Evolutionary conservation across 139 green algal species (phyloP), one percentile per base, ranked within the genome.

Genomic region (Marvania coccoides): DNA sequence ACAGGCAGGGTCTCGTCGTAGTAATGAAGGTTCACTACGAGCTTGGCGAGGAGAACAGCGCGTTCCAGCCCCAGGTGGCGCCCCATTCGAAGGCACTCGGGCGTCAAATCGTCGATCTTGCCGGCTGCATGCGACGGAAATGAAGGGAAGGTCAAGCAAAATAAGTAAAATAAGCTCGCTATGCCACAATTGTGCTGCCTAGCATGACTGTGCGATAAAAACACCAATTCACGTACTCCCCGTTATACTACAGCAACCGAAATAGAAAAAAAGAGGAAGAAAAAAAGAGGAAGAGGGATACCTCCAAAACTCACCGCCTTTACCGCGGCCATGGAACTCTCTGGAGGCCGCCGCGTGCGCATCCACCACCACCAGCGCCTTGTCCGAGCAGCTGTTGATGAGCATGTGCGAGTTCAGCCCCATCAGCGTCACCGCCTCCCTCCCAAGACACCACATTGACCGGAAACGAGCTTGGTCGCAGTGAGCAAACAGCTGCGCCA

Each of bases 1-100:
- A 14, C 58, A 5, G 35, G 24, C 8, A 26, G 47, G 30, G 12
- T 45, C 15, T 45, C 33, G 12, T 59, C 28, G 28, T 51, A 6
- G 31, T 57, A 69, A 14, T 80, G 61, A 28, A 80, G 72, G 67
- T 80, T 80, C 19, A 56, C 73, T 19, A 80, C 15, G 34, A 80
- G 38, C 33, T 78, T 78, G 66, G 48, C 46, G 26, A 80, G 61
- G 35, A 78, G 70, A 40, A 74, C 34, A 1, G 40, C 67, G 0
- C 69, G 51, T 59, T 80, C 73, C 28, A 80, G 57, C 15, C 42
- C 40, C 35, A 74, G 37, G 23, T 63, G 65, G 31, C 48, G 63
- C 42, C 61, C 71, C 45, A 63, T 66, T 31, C 38, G 47, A 63
- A 47, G 51, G 57, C 37, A 4, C 39, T 28, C 2, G 40, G 31